Evolutionary conservation across 2,329 filamentous ascomycete species (phyloP).

Genomic region (Aspergillus sp.): DNA sequence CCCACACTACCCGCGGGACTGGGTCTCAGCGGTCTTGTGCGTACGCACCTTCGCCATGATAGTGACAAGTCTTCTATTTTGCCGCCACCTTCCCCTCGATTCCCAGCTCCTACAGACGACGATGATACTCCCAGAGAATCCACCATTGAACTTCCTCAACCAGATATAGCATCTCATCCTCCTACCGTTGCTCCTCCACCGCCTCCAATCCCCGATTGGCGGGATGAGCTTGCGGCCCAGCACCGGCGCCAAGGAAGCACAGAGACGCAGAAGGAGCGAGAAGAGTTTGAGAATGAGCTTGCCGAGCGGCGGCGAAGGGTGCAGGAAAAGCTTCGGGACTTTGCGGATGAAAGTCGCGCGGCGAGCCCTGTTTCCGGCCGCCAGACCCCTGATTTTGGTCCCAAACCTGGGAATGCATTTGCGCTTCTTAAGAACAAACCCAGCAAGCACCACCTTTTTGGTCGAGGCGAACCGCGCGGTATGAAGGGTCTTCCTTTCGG

Average conservation of each 20-base stretch:
- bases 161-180: not conserved
- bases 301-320: conserved; percentile 49
- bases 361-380: conserved; percentile 42
- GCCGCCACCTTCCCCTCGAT: conserved; percentile 47
- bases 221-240: conserved; percentile 46
- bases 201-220: conserved; percentile 39
- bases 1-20: conserved; percentile 66
- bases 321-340: conserved; percentile 48
- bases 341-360: conserved; percentile 46
- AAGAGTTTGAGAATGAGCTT: conserved; percentile 50
- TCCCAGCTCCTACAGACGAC: conserved; percentile 33
- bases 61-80: conserved; percentile 83
- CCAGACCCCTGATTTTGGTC: conserved; percentile 33
- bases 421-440: conserved; percentile 46
- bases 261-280: conserved; percentile 50
- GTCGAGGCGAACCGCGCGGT: conserved; percentile 37
- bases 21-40: conserved; percentile 77
- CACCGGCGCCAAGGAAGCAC: conserved; percentile 48
- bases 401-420: conserved; percentile 44
- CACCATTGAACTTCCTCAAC: not conserved
- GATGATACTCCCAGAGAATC: conserved; percentile 14
- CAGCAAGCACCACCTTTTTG: conserved; percentile 31
- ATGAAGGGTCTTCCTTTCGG: conserved; percentile 44
- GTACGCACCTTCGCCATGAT: conserved; percentile 77
- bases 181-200: not conserved